Conservation (phyloP, 2,329 filamentous ascomycete species). For the Talaromyces sp. region DNA sequence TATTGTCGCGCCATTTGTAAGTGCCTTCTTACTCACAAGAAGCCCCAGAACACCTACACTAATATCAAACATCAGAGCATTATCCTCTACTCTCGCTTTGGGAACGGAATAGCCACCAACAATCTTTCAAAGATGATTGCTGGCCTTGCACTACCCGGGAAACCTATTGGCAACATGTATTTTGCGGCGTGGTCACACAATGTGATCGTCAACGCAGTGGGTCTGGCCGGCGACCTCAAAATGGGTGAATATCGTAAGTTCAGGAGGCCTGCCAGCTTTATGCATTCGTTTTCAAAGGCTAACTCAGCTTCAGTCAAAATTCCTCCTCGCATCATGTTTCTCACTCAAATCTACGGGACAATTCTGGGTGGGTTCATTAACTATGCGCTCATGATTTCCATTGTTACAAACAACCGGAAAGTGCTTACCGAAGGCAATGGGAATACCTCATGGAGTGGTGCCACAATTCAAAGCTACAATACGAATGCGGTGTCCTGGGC, state of each 20-base stretch:
- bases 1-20: constrained; percentile 26
- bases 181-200: constrained; percentile 63
- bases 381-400: constrained; percentile 60
- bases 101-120: constrained; percentile 32
- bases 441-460: constrained; percentile 57
- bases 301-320: constrained; percentile 46
- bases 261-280: too few species aligned
- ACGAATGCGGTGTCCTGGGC: constrained; percentile 47
- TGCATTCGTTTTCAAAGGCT: constrained; percentile 9
- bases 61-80: constrained; percentile 48
- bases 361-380: constrained; percentile 58
- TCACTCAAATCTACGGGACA: constrained; percentile 60
- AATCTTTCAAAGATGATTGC: constrained; percentile 62
- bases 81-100: constrained; percentile 15
- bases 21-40: too few species aligned
- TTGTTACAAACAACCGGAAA: constrained; percentile 54
- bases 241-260: constrained; percentile 60
- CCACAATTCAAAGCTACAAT: constrained; percentile 50
- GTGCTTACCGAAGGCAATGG: constrained; percentile 52
- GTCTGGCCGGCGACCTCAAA: constrained; percentile 58
- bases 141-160: constrained; percentile 54
- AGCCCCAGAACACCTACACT: too few species aligned
- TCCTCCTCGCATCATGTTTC: constrained; percentile 58
- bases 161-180: constrained; percentile 61
- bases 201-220: constrained; percentile 56